These are phyloP conservation scores for Hypoxylon lenormandii DNA, from an alignment of 495 filamentous ascomycete genomes.

Conservation along the genomic window DNA sequence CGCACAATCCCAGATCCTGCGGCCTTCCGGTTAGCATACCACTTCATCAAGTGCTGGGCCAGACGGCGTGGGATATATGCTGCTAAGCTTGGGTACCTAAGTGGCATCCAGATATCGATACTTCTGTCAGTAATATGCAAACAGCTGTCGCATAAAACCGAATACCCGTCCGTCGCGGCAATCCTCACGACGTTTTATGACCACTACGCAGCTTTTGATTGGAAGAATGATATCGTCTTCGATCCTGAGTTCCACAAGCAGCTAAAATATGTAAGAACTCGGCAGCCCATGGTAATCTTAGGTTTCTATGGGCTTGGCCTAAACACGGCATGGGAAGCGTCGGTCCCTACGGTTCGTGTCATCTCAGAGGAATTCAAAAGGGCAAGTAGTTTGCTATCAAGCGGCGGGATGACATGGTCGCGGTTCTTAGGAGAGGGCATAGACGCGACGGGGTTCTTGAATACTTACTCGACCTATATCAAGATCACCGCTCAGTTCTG, in stretches of 20 bases:
- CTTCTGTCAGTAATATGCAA: slow-evolving; percentile 67
- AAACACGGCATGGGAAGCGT: slow-evolving; percentile 65
- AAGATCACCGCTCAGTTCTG: slow-evolving; percentile 69
- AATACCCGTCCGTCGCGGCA: slow-evolving; percentile 53
- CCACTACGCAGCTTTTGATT: slow-evolving; percentile 70
- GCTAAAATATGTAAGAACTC: slow-evolving; percentile 61
- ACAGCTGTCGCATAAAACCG: slow-evolving; percentile 49
- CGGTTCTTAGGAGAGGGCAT: slow-evolving; percentile 50
- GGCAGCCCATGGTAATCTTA: slow-evolving; percentile 66
- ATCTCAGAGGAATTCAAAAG: slow-evolving; percentile 63
- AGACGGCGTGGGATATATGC: slow-evolving; percentile 67
- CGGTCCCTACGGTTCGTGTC: slow-evolving; percentile 59
- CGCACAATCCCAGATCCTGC: slow-evolving; percentile 64
- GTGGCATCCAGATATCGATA: slow-evolving; percentile 69
- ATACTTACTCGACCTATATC: slow-evolving; percentile 60
- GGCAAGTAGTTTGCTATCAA: slow-evolving; percentile 53
- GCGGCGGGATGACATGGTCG: slow-evolving; percentile 55
- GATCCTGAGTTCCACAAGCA: slow-evolving; percentile 64
- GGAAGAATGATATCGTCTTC: slow-evolving; percentile 60
- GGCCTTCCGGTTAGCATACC: slow-evolving; percentile 65
- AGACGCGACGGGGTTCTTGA: slow-evolving; percentile 59
- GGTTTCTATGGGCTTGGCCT: slow-evolving; percentile 65
- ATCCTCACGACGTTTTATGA: slow-evolving; percentile 66
- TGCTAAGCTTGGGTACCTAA: slow-evolving; percentile 68
- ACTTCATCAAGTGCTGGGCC: slow-evolving; percentile 67